Evolutionary conservation across 805 yeast genomes (phyloP).

Genomic region (Saccharomycopsis babjevae): DNA sequence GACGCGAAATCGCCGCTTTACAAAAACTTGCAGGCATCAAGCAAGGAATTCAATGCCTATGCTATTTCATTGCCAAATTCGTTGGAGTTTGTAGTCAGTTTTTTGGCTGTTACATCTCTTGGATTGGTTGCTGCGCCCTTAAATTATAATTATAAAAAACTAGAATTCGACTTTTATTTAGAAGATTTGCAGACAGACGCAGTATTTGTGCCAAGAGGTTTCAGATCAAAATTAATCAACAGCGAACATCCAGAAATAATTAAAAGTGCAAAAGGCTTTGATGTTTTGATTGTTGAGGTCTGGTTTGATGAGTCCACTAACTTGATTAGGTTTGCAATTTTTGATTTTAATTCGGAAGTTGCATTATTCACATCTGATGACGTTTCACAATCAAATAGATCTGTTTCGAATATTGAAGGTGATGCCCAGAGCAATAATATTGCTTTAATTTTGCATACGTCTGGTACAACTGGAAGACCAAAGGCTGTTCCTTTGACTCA

Average conservation of each 20-base stretch:
- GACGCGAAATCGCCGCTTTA: conserved; percentile 34
- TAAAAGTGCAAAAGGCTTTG: conserved; percentile 39
- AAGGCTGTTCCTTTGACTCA: conserved; percentile 68
- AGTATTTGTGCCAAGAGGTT: conserved; percentile 47
- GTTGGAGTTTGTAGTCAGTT: conserved; percentile 46
- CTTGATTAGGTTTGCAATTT: conserved; percentile 33
- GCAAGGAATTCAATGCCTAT: conserved; percentile 22
- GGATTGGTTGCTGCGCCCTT: conserved; percentile 59
- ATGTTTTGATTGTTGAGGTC: conserved; percentile 42
- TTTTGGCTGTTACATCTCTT: conserved; percentile 46
- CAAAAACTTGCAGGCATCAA: conserved; percentile 27
- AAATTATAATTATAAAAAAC: conserved; percentile 50
- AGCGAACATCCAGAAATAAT: conserved; percentile 31
- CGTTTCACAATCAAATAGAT: not conserved
- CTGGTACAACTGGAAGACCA: conserved; percentile 71
- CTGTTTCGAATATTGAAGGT: conserved; percentile 28
- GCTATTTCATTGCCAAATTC: conserved; percentile 55
- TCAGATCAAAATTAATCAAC: conserved; percentile 15
- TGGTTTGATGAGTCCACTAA: conserved; percentile 33
- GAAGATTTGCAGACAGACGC: conserved; percentile 49
- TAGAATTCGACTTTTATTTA: conserved; percentile 56
- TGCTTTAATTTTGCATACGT: conserved; percentile 60
- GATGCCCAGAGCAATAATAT: conserved; percentile 39
- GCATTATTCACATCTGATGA: not conserved
- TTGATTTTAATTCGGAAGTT: conserved; percentile 19